Evolutionary conservation across 139 green algal genomes (phyloP).

Genomic region (Closterium sp.): DNA sequence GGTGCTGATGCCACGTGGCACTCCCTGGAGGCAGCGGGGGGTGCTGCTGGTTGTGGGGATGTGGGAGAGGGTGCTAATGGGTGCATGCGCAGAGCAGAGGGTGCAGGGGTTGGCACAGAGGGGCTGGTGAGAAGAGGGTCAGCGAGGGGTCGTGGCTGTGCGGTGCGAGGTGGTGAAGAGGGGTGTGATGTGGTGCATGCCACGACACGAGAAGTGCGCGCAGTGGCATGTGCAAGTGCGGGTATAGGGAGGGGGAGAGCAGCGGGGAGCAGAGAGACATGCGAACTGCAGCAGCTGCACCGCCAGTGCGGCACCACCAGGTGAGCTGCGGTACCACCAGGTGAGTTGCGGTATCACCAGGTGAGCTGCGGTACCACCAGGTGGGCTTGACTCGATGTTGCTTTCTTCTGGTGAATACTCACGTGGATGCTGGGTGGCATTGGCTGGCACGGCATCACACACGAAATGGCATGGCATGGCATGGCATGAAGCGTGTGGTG

Average conservation of each 20-base stretch:
- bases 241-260: background rate
- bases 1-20: background rate
- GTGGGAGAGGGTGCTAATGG: no score
- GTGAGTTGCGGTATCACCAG: no score
- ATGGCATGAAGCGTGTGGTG: no score
- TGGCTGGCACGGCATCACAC: no score
- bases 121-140: background rate
- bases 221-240: background rate
- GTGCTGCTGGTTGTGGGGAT: background rate
- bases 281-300: background rate
- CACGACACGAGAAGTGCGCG: background rate
- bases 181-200: background rate
- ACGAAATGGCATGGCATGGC: no score
- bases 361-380: no score
- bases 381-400: no score
- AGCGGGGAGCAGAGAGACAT: background rate
- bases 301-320: background rate
- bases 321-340: no score
- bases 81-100: background rate
- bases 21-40: no score
- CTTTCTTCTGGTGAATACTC: no score
- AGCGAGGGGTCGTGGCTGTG: background rate
- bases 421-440: no score
- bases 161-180: background rate
- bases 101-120: background rate